Evolutionary conservation across 1,139 yeast genomes (phyloP).

Genomic region (Pichia sp.): DNA sequence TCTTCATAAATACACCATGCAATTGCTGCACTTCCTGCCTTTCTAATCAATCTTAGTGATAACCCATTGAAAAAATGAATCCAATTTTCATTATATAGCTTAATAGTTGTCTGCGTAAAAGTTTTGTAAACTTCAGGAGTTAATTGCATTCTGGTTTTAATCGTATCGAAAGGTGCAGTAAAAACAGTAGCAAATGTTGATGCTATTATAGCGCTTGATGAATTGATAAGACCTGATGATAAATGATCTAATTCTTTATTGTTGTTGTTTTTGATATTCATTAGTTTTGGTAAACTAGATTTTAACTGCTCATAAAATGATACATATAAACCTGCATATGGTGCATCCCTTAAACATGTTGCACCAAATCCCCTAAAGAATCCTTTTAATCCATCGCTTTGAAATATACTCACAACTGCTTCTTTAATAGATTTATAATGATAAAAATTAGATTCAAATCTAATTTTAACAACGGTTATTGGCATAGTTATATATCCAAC

Average conservation of each 20-base stretch:
- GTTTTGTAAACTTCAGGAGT: slow-evolving; percentile 41
- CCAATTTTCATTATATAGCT: slow-evolving; percentile 50
- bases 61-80: slow-evolving; percentile 74
- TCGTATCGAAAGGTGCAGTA: slow-evolving; percentile 93
- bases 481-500: slow-evolving; percentile 97
- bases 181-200: slow-evolving; percentile 77
- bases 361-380: slow-evolving; percentile 86
- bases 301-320: slow-evolving; percentile 76
- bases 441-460: slow-evolving; percentile 77
- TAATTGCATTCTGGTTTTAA: slow-evolving; percentile 86
- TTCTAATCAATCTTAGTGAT: slow-evolving; percentile 71
- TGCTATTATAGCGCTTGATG: slow-evolving; percentile 64
- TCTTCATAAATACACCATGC: slow-evolving; percentile 98
- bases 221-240: slow-evolving; percentile 56
- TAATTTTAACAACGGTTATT: slow-evolving; percentile 84
- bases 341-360: slow-evolving; percentile 87
- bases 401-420: slow-evolving; percentile 55
- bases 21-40: slow-evolving; percentile 88
- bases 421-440: slow-evolving; percentile 59
- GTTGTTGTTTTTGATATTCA: slow-evolving; percentile 3
- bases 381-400: slow-evolving; percentile 49
- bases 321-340: slow-evolving; percentile 91
- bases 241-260: slow-evolving; percentile 27
- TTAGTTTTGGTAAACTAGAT: slow-evolving; percentile 25
- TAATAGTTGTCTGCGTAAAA: slow-evolving; percentile 35